Conservation (phyloP, 2,329 filamentous ascomycete species). For the Ophiostoma novo-ulmi region DNA sequence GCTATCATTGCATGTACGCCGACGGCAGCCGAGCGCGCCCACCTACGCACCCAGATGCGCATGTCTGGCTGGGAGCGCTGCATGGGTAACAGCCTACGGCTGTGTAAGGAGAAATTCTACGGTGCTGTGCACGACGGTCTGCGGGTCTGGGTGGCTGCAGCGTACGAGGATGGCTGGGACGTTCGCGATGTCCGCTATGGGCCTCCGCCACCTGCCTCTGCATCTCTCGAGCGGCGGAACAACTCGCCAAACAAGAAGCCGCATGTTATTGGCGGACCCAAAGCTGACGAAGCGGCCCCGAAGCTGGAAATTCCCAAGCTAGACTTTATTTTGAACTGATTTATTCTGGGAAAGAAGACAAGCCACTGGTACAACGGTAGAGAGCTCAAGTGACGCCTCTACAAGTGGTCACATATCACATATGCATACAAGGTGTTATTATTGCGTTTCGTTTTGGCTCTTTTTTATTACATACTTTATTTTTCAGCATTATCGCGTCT, state of each 20-base stretch:
- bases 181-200: conserved; percentile 75
- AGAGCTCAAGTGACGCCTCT: background rate
- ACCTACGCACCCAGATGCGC: conserved; percentile 68
- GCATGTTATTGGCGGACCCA: conserved; percentile 30
- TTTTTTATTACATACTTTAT: background rate
- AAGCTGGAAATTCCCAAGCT: conserved; percentile 58
- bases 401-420: background rate
- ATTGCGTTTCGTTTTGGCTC: conserved; percentile 1
- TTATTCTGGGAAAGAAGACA: background rate
- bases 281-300: conserved; percentile 50
- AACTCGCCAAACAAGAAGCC: conserved; percentile 32
- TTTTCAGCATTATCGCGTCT: background rate
- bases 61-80: conserved; percentile 88
- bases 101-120: conserved; percentile 98
- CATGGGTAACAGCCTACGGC: conserved; percentile 75
- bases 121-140: conserved; percentile 83
- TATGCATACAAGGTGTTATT: background rate
- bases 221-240: conserved; percentile 17
- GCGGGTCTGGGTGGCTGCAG: conserved; percentile 84
- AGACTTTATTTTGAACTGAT: conserved; percentile 47
- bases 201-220: conserved; percentile 39
- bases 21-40: conserved; percentile 64
- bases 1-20: conserved; percentile 80
- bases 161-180: conserved; percentile 82
- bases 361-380: background rate